A percentile compares a stretch with the other conserved stretches of the same genome.
Evolutionary conservation across 2,329 filamentous ascomycete genomes (phyloP).

Genomic region (Aspergillus luchuensis): DNA sequence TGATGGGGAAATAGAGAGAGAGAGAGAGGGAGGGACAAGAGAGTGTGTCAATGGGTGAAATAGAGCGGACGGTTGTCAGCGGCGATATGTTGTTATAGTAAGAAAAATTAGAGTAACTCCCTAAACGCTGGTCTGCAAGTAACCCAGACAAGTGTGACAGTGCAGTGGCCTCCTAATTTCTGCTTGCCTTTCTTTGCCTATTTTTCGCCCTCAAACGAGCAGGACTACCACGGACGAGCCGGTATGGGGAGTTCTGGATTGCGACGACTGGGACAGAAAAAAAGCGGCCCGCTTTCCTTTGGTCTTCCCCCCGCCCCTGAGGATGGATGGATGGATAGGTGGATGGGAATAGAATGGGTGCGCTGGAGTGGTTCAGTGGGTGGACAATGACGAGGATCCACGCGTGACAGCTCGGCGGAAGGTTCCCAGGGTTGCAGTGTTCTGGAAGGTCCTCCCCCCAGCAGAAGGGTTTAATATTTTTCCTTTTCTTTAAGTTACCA

Average conservation of each 20-base stretch:
- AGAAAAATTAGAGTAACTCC: constrained; percentile 3
- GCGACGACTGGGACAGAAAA: constrained; percentile 16
- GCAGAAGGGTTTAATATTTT: background rate
- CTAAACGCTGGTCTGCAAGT: background rate
- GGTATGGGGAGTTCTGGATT: constrained; percentile 15
- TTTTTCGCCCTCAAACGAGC: constrained; percentile 12
- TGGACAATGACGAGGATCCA: constrained; percentile 13
- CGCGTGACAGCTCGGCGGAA: constrained; percentile 10
- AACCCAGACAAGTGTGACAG: background rate
- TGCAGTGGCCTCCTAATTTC: background rate
- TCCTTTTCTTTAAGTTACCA: background rate
- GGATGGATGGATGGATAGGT: constrained; percentile 3
- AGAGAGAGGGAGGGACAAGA: background rate
- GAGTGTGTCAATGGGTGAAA: constrained; percentile 1
- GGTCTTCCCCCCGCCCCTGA: constrained; percentile 21
- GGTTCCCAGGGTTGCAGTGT: constrained; percentile 6
- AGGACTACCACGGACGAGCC: constrained; percentile 19
- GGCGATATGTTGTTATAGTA: background rate
- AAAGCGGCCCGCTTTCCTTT: constrained; percentile 15
- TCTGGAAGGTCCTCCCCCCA: background rate
- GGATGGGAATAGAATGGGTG: background rate
- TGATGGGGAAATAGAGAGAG: constrained; percentile 10
- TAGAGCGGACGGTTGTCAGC: constrained; percentile 1
- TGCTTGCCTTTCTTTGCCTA: constrained; percentile 3
- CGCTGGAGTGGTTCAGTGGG: constrained; percentile 8